Evolutionary conservation across 2,329 filamentous ascomycete species (phyloP).

Genomic region (Daldinia sp.): DNA sequence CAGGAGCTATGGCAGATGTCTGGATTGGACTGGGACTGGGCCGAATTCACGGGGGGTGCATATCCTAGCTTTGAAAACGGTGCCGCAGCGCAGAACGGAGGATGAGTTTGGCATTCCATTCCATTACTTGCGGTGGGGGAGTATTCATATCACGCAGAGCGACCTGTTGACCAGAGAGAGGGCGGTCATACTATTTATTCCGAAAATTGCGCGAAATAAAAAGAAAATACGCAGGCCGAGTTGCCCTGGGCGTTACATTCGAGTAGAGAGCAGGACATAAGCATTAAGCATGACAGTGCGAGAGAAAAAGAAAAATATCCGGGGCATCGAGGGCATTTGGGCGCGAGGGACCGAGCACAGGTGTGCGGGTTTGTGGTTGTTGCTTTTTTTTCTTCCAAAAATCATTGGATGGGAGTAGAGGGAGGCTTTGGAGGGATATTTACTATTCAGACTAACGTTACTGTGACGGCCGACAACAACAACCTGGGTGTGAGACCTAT

Average conservation of each 20-base stretch:
- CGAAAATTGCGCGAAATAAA: not conserved
- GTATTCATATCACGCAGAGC: not conserved
- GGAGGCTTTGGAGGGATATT: not conserved
- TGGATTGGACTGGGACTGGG: constrained; percentile 89
- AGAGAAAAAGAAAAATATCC: not conserved
- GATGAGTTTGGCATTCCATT: not conserved
- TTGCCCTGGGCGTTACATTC: not conserved
- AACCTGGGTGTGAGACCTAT: constrained; percentile 10
- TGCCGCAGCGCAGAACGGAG: constrained; percentile 50
- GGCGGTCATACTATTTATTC: not conserved
- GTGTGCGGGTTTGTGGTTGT: not conserved
- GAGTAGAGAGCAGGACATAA: constrained; percentile 13
- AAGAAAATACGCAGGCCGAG: not conserved
- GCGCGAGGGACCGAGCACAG: not conserved
- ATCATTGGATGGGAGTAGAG: not conserved
- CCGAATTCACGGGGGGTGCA: constrained; percentile 74
- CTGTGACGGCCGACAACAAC: constrained; percentile 30
- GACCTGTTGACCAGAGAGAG: not conserved
- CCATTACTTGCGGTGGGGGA: not conserved
- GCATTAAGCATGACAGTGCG: not conserved
- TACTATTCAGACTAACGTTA: constrained; percentile 2
- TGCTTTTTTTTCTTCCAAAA: not conserved
- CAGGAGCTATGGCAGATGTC: constrained; percentile 96
- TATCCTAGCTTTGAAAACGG: constrained; percentile 75
- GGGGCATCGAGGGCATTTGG: not conserved